phyloP scores from a whole-genome alignment of 2,329 filamentous ascomycete genomes.

The Cladosporium sp. region DNA sequence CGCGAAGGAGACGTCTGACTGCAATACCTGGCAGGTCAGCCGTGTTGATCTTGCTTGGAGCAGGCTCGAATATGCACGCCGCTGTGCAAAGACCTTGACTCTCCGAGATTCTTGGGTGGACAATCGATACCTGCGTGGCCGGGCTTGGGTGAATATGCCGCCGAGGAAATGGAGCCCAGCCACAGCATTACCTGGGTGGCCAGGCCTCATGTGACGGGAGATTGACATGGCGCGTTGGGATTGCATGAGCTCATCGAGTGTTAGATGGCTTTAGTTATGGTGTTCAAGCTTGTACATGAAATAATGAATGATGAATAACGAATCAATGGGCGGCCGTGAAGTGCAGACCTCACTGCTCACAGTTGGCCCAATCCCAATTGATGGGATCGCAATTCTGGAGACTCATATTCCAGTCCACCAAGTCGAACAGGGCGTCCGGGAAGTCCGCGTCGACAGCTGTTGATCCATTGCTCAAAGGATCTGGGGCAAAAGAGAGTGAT shows the following conservation, averaged over 20 bases:
- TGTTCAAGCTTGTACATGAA: not conserved
- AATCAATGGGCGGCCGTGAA: not conserved
- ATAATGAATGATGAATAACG: constrained; percentile 3
- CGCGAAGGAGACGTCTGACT: not conserved
- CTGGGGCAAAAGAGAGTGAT: not conserved
- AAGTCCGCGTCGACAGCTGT: not conserved
- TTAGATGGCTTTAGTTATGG: not conserved
- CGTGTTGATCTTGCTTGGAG: not conserved
- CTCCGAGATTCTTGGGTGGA: not conserved
- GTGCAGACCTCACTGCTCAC: not conserved
- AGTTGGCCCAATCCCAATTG: not conserved
- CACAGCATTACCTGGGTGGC: not conserved
- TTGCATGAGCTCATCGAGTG: not conserved
- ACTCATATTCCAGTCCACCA: not conserved
- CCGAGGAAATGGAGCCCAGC: not conserved
- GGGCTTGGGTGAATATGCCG: not conserved
- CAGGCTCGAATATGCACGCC: constrained; percentile 1
- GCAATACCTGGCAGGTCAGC: not conserved
- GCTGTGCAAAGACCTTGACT: constrained; percentile 1
- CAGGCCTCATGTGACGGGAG: not conserved
- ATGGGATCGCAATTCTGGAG: constrained; percentile 1
- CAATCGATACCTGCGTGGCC: not conserved
- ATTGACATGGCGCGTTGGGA: not conserved
- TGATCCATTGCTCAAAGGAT: not conserved
- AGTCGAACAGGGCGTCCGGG: constrained; percentile 1